phyloP scores from a whole-genome alignment of 2,329 filamentous ascomycete genomes.

The Botrytis porri region DNA sequence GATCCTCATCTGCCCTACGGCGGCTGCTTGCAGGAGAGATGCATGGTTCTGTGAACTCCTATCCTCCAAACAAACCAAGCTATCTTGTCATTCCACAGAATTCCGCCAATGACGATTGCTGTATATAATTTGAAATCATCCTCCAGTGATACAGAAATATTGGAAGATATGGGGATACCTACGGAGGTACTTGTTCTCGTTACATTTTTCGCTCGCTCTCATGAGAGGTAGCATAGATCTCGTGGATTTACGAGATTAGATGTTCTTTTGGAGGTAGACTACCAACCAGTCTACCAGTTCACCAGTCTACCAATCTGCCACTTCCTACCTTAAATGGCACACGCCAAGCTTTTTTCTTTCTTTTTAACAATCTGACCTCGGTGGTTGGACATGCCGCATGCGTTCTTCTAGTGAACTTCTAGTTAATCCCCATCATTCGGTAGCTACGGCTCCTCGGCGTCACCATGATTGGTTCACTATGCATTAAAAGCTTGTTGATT shows the following conservation, averaged over 20 bases:
- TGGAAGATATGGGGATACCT: not conserved
- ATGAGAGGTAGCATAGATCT: not conserved
- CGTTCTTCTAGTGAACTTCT: constrained; percentile 7
- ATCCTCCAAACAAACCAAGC: not conserved
- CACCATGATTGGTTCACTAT: constrained; percentile 9
- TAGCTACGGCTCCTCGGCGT: constrained; percentile 6
- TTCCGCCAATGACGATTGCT: not conserved
- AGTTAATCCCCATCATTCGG: constrained; percentile 19
- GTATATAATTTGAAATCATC: not conserved
- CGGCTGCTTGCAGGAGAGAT: constrained; percentile 19
- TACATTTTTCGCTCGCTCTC: not conserved
- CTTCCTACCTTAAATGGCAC: not conserved
- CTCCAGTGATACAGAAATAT: constrained; percentile 1
- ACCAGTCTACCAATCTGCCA: too few species aligned
- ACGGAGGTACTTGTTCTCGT: not conserved
- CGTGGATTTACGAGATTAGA: not conserved
- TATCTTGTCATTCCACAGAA: not conserved
- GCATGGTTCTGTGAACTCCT: constrained; percentile 12
- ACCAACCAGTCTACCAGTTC: not conserved
- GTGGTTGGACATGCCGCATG: not conserved
- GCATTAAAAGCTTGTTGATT: not conserved
- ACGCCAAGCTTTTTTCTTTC: not conserved
- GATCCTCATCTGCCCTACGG: constrained; percentile 27
- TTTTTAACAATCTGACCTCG: not conserved
- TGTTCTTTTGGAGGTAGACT: not conserved